Base-by-base conservation (phyloP, 2,329 filamentous ascomycete genomes). In the Rhynchosporium graminicola region DNA sequence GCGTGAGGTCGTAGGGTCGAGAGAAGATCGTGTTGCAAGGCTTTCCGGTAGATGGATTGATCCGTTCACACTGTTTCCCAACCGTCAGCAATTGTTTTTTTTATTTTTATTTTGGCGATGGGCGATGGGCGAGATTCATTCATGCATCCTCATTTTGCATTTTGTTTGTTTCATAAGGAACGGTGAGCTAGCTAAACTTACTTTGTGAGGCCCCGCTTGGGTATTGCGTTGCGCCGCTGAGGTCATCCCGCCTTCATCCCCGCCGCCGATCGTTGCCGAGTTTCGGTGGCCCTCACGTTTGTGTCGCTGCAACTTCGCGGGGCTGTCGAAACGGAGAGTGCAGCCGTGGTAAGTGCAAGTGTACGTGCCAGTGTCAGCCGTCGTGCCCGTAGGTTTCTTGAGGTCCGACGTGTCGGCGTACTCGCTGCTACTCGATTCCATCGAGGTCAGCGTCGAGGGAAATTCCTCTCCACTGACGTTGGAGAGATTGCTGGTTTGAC, bases 311-410 rank as follows among this genome's bases (percentile, higher is more conserved):
- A 99, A 82, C 69, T 93, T 87, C 8, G 87, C 83, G 4, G 92
- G 92, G 1, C 92, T 92, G 69, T 96, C 91, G 73, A 99, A 99
- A 59, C 95, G 89, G 68, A 89, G 81, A 0, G 87, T 88, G 74
- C 95, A 98, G 10, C 92, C 92, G 72, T 96, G 92, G 71, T 97
- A 97, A 0, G 93, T 97, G 77, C 95, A 99, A 0, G 93, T 96
- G 77, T 97, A 99, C 0, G 93, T 97, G 12, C 94, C 94, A 26
- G 87, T 84, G 68, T 96, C 91, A 0, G 92, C 90, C 15, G 81
- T 80, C 2, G 88, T 87, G 46, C 86, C 82, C 1, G 79, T 75
- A 0, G 92, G 91, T 43, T 82, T 79, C 72, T 66, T 69, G 28
- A 67, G 54, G 15, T 71, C 69, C 13, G 64, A 63, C 7, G 66